Conservation (phyloP, 2,329 filamentous ascomycete species). For the Phyllosticta citribraziliensis region DNA sequence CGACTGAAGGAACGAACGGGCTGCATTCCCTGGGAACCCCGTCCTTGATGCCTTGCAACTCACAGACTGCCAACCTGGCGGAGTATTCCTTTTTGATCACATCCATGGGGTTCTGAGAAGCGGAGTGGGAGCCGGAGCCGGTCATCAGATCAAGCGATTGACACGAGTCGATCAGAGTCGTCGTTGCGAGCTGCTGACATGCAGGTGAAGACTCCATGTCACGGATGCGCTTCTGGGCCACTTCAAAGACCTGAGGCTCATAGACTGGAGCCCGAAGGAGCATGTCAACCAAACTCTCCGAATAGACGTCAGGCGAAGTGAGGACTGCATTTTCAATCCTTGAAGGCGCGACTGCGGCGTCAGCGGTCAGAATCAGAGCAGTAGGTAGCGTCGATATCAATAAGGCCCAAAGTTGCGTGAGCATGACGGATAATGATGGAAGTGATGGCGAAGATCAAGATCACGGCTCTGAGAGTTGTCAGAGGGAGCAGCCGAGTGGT, state of each 20-base stretch:
- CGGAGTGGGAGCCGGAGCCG: conserved; percentile 4
- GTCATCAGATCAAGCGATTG: conserved; percentile 34
- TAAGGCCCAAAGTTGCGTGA: neutral
- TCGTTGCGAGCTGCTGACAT: conserved; percentile 44
- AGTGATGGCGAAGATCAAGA: neutral
- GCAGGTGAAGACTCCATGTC: conserved; percentile 36
- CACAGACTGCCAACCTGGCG: conserved; percentile 53
- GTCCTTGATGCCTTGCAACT: conserved; percentile 45
- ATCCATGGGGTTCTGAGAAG: conserved; percentile 17
- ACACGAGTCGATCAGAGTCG: conserved; percentile 44
- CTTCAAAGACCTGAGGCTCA: conserved; percentile 13
- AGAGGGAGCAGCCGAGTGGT: too few relatives aligned
- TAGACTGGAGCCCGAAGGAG: conserved; percentile 14
- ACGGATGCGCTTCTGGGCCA: conserved; percentile 21
- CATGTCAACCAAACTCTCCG: conserved; percentile 4
- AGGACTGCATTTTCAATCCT: neutral
- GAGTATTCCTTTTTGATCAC: conserved; percentile 48
- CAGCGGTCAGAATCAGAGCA: neutral
- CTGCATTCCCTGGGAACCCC: conserved; percentile 42
- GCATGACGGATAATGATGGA: neutral
- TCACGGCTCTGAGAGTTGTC: too few relatives aligned
- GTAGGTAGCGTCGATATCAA: neutral
- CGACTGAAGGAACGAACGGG: conserved; percentile 35
- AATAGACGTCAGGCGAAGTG: neutral
- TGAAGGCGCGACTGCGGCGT: neutral